Evolutionary conservation across 2,329 filamentous ascomycete species (phyloP).

Genomic region (Chaetomiaceae sp.): DNA sequence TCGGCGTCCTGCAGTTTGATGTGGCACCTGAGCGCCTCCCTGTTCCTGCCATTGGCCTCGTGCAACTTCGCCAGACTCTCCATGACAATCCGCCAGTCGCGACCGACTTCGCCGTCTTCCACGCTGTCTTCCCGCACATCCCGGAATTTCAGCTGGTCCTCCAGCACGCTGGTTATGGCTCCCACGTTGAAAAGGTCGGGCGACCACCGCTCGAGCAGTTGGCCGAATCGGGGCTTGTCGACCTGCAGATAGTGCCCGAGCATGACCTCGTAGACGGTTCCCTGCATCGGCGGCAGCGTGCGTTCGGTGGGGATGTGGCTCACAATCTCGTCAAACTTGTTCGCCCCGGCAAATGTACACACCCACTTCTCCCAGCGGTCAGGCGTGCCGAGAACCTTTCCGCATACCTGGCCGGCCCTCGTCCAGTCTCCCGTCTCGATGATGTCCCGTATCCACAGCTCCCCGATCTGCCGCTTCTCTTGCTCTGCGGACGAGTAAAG

Average conservation of each 20-base stretch:
- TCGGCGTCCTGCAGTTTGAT: constrained; percentile 90
- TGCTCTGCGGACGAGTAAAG: constrained; percentile 67
- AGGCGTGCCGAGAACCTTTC: constrained; percentile 73
- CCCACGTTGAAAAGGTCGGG: constrained; percentile 76
- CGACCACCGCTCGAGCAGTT: constrained; percentile 78
- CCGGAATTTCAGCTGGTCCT: constrained; percentile 73
- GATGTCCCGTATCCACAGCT: constrained; percentile 87
- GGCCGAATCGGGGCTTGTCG: constrained; percentile 69
- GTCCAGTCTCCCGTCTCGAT: constrained; percentile 70
- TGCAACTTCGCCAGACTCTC: constrained; percentile 81
- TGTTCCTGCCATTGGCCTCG: constrained; percentile 71
- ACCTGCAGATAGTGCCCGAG: constrained; percentile 81
- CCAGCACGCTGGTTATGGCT: constrained; percentile 70
- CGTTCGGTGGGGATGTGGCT: constrained; percentile 72
- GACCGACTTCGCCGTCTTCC: constrained; percentile 64
- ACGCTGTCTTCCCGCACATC: constrained; percentile 72
- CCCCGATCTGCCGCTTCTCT: constrained; percentile 86
- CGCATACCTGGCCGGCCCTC: constrained; percentile 73
- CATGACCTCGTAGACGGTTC: constrained; percentile 81
- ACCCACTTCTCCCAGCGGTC: constrained; percentile 94
- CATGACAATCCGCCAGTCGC: constrained; percentile 87
- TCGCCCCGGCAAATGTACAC: constrained; percentile 80
- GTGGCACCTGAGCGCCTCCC: constrained; percentile 83
- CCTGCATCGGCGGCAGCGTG: constrained; percentile 73
- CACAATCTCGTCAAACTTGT: constrained; percentile 86